These are phyloP conservation scores for Lagenidium giganteum DNA, from an alignment of 352 stramenopile species.

Conservation along the genomic window DNA sequence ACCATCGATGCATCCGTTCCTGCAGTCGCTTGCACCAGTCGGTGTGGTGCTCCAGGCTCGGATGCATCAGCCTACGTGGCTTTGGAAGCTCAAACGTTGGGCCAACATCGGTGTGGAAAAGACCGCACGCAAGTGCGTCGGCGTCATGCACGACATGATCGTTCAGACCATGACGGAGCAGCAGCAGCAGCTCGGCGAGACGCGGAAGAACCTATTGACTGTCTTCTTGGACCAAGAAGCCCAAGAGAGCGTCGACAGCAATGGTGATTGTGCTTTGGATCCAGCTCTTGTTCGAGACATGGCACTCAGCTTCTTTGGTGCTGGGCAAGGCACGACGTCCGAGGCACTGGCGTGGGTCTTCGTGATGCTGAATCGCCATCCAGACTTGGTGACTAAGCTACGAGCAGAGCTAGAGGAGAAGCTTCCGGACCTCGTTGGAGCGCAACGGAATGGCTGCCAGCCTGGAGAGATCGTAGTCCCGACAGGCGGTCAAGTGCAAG, in stretches of 20 bases:
- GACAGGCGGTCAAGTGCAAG: slow-evolving; percentile 34
- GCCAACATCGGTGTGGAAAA: slow-evolving; percentile 19
- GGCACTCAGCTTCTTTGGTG: slow-evolving; percentile 75
- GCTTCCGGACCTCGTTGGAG: slow-evolving; percentile 14
- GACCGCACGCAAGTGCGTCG: slow-evolving; percentile 15
- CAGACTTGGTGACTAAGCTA: slow-evolving; percentile 24
- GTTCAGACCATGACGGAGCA: slow-evolving; percentile 19
- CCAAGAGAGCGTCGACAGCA: too few relatives aligned
- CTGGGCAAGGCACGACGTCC: slow-evolving; percentile 69
- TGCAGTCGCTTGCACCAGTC: slow-evolving; percentile 14
- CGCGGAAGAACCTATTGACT: slow-evolving; percentile 31
- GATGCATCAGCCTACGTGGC: slow-evolving; percentile 18
- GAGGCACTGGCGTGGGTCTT: slow-evolving; percentile 72
- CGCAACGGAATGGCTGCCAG: too few relatives aligned
- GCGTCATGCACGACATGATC: slow-evolving; percentile 24
- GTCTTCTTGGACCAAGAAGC: slow-evolving; percentile 25
- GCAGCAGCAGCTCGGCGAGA: neutral
- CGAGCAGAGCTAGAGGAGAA: slow-evolving; percentile 20
- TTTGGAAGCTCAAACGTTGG: slow-evolving; percentile 21
- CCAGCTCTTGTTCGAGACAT: slow-evolving; percentile 52
- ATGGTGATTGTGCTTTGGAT: too few relatives aligned
- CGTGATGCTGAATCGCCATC: slow-evolving; percentile 67
- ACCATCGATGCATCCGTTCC: too few relatives aligned
- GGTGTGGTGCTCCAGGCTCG: slow-evolving; percentile 17
- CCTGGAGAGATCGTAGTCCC: slow-evolving; percentile 19